phyloP scores from a whole-genome alignment of 2,329 filamentous ascomycete genomes.

The Trichoderma sp. region DNA sequence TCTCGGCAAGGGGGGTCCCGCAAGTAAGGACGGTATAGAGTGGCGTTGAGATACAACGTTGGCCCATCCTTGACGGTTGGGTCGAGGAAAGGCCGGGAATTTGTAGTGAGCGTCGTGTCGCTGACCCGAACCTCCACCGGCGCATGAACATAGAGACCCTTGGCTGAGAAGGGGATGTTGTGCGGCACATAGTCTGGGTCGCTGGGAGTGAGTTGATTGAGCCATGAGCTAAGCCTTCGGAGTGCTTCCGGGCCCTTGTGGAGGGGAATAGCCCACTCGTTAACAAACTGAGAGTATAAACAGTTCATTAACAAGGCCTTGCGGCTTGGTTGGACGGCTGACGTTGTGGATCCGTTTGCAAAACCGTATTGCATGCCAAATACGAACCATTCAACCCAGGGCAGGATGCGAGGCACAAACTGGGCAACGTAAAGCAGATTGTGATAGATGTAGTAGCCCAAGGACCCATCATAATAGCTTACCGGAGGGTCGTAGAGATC shows the following conservation, averaged over 20 bases:
- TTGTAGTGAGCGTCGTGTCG: slow-evolving; percentile 59
- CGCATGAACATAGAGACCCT: slow-evolving; percentile 82
- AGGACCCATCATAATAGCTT: slow-evolving; percentile 77
- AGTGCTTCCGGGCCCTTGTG: slow-evolving; percentile 86
- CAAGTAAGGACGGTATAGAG: slow-evolving; percentile 81
- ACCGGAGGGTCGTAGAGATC: slow-evolving; percentile 60
- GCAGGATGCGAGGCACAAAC: slow-evolving; percentile 76
- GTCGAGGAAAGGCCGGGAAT: slow-evolving; percentile 61
- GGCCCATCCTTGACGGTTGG: slow-evolving; percentile 69
- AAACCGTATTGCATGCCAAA: slow-evolving; percentile 99
- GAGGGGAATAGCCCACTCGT: slow-evolving; percentile 95
- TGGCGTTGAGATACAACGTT: slow-evolving; percentile 87
- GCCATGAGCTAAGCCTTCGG: slow-evolving; percentile 80
- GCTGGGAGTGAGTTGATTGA: slow-evolving; percentile 65
- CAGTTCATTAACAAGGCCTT: slow-evolving; percentile 93
- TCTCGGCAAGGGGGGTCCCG: slow-evolving; percentile 74
- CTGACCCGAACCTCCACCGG: slow-evolving; percentile 88
- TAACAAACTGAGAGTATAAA: slow-evolving; percentile 96
- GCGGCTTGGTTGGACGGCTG: slow-evolving; percentile 79
- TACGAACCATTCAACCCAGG: slow-evolving; percentile 93
- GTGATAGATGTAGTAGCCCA: slow-evolving; percentile 92
- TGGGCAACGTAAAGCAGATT: slow-evolving; percentile 82
- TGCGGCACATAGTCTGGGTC: slow-evolving; percentile 68
- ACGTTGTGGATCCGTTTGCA: slow-evolving; percentile 65
- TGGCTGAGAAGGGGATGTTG: slow-evolving; percentile 78